Evolutionary conservation across 345 rosid genomes (phyloP).

Genomic region (Passiflora organensis): DNA sequence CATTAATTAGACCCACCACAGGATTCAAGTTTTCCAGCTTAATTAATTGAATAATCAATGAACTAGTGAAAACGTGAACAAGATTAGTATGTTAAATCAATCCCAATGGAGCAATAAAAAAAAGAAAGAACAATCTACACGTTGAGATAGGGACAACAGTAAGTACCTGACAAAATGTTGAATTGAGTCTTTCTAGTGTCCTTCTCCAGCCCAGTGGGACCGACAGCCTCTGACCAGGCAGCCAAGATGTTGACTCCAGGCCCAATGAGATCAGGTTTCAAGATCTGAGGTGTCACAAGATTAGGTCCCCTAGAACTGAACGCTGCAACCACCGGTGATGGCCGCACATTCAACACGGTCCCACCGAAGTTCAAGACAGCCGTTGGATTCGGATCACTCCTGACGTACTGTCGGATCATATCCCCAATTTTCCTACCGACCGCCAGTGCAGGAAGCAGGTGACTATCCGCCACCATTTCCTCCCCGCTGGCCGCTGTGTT

Average conservation of each 20-base stretch:
- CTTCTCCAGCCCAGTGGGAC: conserved; percentile 63
- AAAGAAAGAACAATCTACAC: conserved; percentile 9
- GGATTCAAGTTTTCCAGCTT: too few species aligned
- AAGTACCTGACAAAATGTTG: conserved; percentile 78
- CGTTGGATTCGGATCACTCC: conserved; percentile 40
- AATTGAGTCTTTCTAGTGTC: conserved; percentile 57
- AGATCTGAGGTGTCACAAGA: conserved; percentile 57
- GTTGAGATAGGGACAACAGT: conserved; percentile 2
- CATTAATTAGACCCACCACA: too few species aligned
- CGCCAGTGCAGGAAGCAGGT: conserved; percentile 65
- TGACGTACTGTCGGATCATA: conserved; percentile 43
- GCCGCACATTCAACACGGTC: conserved; percentile 52
- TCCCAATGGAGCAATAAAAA: neutral
- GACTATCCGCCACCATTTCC: conserved; percentile 80
- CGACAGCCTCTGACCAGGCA: conserved; percentile 70
- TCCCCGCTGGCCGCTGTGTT: conserved; percentile 61
- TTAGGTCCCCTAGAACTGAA: conserved; percentile 90
- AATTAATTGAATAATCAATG: too few species aligned
- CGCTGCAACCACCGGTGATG: conserved; percentile 90
- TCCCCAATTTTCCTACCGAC: conserved; percentile 68
- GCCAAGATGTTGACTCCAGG: conserved; percentile 88
- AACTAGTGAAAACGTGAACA: too few species aligned
- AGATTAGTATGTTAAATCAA: neutral
- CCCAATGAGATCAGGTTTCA: conserved; percentile 89
- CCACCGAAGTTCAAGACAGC: conserved; percentile 57